Evolutionary conservation across 257 asterid genomes (phyloP).

Genomic region (Solanum tarapatanum): DNA sequence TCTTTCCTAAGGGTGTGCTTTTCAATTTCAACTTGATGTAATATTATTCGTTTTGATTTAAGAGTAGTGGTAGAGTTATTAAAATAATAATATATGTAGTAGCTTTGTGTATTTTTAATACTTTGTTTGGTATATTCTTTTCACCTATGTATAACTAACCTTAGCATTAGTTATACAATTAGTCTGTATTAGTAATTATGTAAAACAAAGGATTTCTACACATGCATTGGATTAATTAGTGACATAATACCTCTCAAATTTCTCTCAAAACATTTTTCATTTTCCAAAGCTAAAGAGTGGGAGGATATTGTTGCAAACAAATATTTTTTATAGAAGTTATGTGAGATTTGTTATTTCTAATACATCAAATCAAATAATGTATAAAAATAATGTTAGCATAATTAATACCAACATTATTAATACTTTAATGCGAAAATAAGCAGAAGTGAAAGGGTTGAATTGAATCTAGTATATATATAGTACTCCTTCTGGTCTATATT

Average conservation of each 20-base stretch:
- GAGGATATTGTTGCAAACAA: too few species aligned
- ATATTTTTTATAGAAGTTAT: too few species aligned
- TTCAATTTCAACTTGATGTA: background rate
- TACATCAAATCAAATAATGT: too few species aligned
- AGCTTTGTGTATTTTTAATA: too few species aligned
- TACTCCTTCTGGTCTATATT: background rate
- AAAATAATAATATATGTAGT: too few species aligned
- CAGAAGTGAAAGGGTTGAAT: background rate
- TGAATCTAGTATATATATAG: background rate
- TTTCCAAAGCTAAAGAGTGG: background rate
- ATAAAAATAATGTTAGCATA: too few species aligned
- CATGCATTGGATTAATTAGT: too few species aligned
- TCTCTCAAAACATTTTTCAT: background rate
- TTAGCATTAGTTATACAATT: background rate
- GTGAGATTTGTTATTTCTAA: too few species aligned
- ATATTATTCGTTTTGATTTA: background rate
- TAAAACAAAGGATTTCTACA: background rate
- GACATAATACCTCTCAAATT: background rate
- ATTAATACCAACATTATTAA: too few species aligned
- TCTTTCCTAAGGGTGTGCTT: background rate
- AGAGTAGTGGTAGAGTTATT: too few species aligned
- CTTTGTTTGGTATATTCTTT: too few species aligned
- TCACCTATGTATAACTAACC: too few species aligned
- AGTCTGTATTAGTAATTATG: background rate
- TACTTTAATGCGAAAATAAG: background rate